Evolutionary conservation across 23 red algal species (phyloP).

Genomic region (Chondrus crispus): DNA sequence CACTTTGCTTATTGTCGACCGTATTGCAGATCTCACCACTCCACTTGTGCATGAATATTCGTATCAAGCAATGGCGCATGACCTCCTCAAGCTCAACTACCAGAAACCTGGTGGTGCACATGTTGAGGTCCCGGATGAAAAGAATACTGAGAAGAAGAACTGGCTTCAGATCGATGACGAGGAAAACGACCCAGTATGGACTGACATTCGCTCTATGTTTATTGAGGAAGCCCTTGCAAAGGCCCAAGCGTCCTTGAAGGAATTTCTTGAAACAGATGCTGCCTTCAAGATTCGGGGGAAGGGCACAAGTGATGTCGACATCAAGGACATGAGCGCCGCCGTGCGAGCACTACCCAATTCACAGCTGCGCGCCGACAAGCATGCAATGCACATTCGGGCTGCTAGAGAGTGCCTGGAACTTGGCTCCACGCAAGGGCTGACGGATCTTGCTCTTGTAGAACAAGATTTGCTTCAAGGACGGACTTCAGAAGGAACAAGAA

Average conservation of each 20-base stretch:
- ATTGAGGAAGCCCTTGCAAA: slow-evolving; percentile 70
- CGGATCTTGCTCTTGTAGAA: slow-evolving; percentile 63
- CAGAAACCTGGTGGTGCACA: slow-evolving; percentile 73
- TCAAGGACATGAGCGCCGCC: slow-evolving; percentile 85
- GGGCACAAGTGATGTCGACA: slow-evolving; percentile 33
- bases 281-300: slow-evolving; percentile 75
- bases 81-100: slow-evolving; percentile 72
- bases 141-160: slow-evolving; percentile 33
- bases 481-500: slow-evolving; percentile 47
- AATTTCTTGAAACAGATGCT: slow-evolving; percentile 71
- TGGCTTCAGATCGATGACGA: slow-evolving; percentile 64
- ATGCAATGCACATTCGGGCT: slow-evolving; percentile 75
- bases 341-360: slow-evolving; percentile 87
- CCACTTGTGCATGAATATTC: slow-evolving; percentile 92
- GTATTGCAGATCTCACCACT: slow-evolving; percentile 69
- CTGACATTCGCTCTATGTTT: slow-evolving; percentile 59
- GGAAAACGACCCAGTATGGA: slow-evolving; percentile 66
- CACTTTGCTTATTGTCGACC: slow-evolving; percentile 81
- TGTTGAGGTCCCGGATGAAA: slow-evolving; percentile 57
- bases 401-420: slow-evolving; percentile 42
- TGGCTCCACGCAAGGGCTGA: slow-evolving; percentile 39
- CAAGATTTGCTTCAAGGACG: slow-evolving; percentile 80
- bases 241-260: slow-evolving; percentile 39
- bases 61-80: slow-evolving; percentile 95
- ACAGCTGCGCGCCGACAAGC: slow-evolving; percentile 56